phyloP scores from a whole-genome alignment of 805 yeast species.

The Starmerella apis region DNA sequence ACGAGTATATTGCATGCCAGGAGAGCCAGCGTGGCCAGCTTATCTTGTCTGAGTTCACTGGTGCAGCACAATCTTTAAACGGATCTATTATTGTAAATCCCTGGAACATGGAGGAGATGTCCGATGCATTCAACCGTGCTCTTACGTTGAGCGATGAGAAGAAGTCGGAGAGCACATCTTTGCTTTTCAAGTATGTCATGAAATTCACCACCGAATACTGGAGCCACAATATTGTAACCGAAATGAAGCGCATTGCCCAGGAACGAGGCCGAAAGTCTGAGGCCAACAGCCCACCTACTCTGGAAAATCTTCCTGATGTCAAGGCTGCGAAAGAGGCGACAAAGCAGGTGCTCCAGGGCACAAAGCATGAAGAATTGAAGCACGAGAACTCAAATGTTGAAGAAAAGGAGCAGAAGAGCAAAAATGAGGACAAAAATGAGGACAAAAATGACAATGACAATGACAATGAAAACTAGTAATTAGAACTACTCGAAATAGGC shows the following conservation, averaged over 20 bases:
- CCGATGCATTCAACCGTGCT: conserved; percentile 76
- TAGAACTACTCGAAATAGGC: too few relatives aligned
- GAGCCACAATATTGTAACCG: conserved; percentile 94
- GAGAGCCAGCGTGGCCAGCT: conserved; percentile 73
- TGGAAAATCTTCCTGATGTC: not conserved
- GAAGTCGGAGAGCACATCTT: conserved; percentile 64
- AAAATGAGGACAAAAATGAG: too few relatives aligned
- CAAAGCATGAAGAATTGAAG: not conserved
- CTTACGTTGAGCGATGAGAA: conserved; percentile 78
- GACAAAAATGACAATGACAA: not conserved
- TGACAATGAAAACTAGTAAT: too few relatives aligned
- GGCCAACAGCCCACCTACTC: not conserved
- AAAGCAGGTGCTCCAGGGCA: conserved; percentile 8
- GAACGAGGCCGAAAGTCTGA: conserved; percentile 15
- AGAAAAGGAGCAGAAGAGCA: too few relatives aligned
- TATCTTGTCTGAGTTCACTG: conserved; percentile 89
- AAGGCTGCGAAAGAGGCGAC: conserved; percentile 13
- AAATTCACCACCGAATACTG: conserved; percentile 93
- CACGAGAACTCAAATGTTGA: not conserved
- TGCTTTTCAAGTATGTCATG: conserved; percentile 74
- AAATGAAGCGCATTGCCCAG: conserved; percentile 37
- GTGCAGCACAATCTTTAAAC: conserved; percentile 96
- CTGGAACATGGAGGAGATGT: conserved; percentile 93
- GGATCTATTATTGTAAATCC: conserved; percentile 94
- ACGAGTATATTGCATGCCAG: conserved; percentile 96